These are phyloP conservation scores for Elaeis oleifera DNA, from an alignment of 202 grass and related monocot genomes.

Conservation along the genomic window DNA sequence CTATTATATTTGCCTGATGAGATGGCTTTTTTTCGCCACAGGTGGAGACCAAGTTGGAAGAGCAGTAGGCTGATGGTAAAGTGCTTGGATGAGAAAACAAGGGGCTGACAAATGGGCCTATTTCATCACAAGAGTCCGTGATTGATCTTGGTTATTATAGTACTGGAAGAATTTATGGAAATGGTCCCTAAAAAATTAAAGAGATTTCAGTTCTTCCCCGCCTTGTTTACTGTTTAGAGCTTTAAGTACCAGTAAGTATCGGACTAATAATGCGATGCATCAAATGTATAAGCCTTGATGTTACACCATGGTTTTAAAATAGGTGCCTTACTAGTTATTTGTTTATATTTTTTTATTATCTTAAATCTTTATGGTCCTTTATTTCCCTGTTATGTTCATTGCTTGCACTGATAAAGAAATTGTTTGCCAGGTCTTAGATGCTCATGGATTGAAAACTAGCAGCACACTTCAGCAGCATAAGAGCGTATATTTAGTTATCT, in stretches of 20 bases:
- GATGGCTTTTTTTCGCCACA: constrained; percentile 20
- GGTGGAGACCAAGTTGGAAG: constrained; percentile 83
- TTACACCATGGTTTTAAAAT: too few relatives aligned
- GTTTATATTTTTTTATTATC: too few relatives aligned
- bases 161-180: constrained; percentile 84
- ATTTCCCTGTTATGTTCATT: not conserved
- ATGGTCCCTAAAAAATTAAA: constrained; percentile 80
- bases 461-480: constrained; percentile 72
- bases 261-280: too few relatives aligned
- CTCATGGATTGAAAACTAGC: constrained; percentile 71
- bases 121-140: constrained; percentile 30
- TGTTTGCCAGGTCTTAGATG: constrained; percentile 64
- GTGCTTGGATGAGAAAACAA: constrained; percentile 69
- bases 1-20: not conserved
- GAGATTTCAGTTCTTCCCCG: constrained; percentile 36
- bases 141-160: constrained; percentile 91
- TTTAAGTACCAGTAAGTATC: too few relatives aligned
- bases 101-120: constrained; percentile 31
- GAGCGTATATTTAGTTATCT: constrained; percentile 48
- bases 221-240: not conserved
- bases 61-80: constrained; percentile 51
- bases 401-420: constrained; percentile 1
- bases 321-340: too few relatives aligned
- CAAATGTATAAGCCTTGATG: too few relatives aligned
- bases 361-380: too few relatives aligned